Conservation (phyloP, 2,329 filamentous ascomycete genomes). For the Aspergillus jensenii region DNA sequence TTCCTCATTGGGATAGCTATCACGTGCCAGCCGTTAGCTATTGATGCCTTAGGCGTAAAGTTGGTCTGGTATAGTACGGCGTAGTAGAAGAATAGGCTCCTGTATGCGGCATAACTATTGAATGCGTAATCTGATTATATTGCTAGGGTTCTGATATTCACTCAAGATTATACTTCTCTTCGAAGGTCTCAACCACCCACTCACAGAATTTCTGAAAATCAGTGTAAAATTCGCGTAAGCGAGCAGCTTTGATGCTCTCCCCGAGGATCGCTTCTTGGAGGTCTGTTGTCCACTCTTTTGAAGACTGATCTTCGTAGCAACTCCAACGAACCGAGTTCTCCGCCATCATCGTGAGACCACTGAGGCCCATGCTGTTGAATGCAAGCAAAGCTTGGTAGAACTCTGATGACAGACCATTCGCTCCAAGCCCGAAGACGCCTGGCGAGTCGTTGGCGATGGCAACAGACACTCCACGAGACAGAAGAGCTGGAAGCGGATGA, state of each 20-base stretch:
- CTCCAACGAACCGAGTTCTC: slow-evolving; percentile 94
- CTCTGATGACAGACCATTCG: slow-evolving; percentile 81
- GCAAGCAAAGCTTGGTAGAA: slow-evolving; percentile 93
- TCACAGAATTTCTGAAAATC: slow-evolving; percentile 89
- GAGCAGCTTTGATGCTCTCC: slow-evolving; percentile 66
- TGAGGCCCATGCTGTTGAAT: slow-evolving; percentile 86
- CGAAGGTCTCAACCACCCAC: slow-evolving; percentile 82
- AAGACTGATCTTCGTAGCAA: slow-evolving; percentile 75
- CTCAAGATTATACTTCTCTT: slow-evolving; percentile 7
- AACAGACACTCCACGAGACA: slow-evolving; percentile 81
- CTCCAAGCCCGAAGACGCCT: slow-evolving; percentile 80
- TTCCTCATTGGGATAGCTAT: background rate
- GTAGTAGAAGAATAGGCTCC: background rate
- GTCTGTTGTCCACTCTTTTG: slow-evolving; percentile 69
- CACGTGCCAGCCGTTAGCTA: background rate
- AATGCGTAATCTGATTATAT: background rate
- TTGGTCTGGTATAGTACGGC: background rate
- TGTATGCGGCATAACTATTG: background rate
- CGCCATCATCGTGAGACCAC: slow-evolving; percentile 79
- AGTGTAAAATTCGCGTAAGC: slow-evolving; percentile 73
- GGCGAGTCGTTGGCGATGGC: slow-evolving; percentile 89
- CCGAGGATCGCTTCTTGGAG: slow-evolving; percentile 74
- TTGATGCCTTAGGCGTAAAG: background rate
- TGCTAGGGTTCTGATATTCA: background rate
- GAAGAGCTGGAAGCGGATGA: slow-evolving; percentile 78